Evolutionary conservation across 345 rosid species (phyloP).

Genomic region (Gossypium longicalyx): DNA sequence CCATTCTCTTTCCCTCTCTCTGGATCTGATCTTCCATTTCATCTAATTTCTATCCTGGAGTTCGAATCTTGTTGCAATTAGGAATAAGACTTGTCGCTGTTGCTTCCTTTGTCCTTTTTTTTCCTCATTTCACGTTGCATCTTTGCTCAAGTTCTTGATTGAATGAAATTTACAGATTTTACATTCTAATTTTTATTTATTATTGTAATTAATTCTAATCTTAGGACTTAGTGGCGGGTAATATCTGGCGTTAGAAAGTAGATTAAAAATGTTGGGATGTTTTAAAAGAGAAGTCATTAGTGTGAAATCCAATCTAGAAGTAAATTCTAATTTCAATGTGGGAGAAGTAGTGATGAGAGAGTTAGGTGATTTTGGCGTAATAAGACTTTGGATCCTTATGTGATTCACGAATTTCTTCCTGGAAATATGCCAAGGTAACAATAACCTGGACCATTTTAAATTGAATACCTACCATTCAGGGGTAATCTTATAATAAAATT

Average conservation of each 20-base stretch:
- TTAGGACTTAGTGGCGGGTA: slow-evolving; percentile 1
- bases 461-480: background rate
- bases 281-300: background rate
- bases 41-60: background rate
- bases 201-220: background rate
- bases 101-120: background rate
- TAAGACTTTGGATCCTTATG: background rate
- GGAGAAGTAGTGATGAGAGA: background rate
- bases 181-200: background rate
- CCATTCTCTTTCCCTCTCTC: slow-evolving; percentile 18
- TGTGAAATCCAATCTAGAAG: background rate
- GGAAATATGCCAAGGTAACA: background rate
- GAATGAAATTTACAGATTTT: background rate
- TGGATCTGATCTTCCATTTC: slow-evolving; percentile 33
- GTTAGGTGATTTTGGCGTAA: background rate
- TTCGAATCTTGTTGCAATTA: slow-evolving; percentile 10
- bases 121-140: background rate
- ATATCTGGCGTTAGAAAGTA: background rate
- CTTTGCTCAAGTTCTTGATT: background rate
- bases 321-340: background rate
- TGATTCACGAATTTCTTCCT: slow-evolving; percentile 15
- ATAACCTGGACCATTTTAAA: background rate
- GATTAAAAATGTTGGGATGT: background rate
- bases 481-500: background rate
- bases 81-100: background rate